Conservation (phyloP, 208 protist species). For the Acanthamoeba sp. region DNA sequence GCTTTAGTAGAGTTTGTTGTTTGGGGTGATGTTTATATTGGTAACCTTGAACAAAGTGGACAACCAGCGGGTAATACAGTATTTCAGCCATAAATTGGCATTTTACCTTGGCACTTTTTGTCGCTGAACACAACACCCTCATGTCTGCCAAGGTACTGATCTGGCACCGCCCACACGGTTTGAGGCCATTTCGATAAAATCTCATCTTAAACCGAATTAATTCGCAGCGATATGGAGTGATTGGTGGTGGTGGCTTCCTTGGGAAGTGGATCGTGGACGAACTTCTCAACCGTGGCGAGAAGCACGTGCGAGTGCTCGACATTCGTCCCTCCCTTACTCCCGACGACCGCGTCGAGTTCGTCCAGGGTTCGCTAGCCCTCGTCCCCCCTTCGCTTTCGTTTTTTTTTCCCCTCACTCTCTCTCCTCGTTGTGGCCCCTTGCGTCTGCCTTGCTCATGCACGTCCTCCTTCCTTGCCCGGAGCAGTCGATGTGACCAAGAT, state of each 20-base stretch:
- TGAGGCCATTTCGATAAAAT: too few relatives aligned
- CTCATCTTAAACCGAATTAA: not conserved
- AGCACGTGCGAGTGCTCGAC: conserved; percentile 52
- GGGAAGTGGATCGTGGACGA: conserved; percentile 66
- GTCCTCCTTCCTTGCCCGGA: not conserved
- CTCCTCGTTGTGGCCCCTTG: not conserved
- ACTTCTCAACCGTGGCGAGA: conserved; percentile 50
- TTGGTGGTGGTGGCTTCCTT: conserved; percentile 38
- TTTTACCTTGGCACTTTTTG: too few relatives aligned
- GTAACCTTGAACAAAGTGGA: too few relatives aligned
- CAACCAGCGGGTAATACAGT: too few relatives aligned
- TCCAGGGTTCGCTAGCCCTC: not conserved
- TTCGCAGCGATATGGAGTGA: conserved; percentile 22
- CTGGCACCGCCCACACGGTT: too few relatives aligned
- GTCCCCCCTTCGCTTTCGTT: not conserved
- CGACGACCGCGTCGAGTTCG: conserved; percentile 59
- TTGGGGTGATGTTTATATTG: too few relatives aligned
- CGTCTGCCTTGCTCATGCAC: not conserved
- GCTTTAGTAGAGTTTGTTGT: too few relatives aligned
- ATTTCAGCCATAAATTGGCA: too few relatives aligned
- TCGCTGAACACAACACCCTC: too few relatives aligned
- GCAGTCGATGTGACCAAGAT: conserved; percentile 68
- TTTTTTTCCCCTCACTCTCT: not conserved
- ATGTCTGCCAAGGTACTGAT: too few relatives aligned
- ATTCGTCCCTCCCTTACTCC: not conserved